Percentiles rank a stretch among this genome's conserved stretches.
Conservation (phyloP, 306 rosid genomes). For the Mimosa pudica region DNA sequence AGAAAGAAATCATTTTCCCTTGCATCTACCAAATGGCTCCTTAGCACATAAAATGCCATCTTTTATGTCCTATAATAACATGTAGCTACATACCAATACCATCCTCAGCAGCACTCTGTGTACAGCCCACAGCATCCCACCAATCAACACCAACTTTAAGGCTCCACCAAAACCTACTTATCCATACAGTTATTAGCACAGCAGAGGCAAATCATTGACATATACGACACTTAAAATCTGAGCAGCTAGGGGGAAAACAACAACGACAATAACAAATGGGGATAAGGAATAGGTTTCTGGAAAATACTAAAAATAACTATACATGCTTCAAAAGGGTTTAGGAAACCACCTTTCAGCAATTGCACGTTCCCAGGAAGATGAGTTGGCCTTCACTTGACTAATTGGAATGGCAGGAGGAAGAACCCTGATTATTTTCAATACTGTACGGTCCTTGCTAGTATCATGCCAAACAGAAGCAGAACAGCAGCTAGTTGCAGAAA, state of each 20-base stretch:
- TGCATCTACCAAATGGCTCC: background rate
- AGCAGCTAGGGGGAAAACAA: background rate
- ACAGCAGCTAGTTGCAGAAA: constrained; percentile 98
- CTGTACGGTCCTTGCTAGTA: constrained; percentile 61
- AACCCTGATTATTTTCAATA: constrained; percentile 85
- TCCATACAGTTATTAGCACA: constrained; percentile 36
- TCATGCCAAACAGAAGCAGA: constrained; percentile 99
- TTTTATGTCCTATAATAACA: background rate
- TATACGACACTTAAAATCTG: constrained; percentile 17
- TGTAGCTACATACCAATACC: constrained; percentile 73
- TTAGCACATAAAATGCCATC: background rate
- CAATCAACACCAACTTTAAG: constrained; percentile 98
- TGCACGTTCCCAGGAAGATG: constrained; percentile 96
- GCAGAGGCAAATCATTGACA: constrained; percentile 25
- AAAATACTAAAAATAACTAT: constrained; percentile 18
- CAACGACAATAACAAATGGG: background rate
- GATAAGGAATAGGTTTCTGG: constrained; percentile 24
- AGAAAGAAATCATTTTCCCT: background rate
- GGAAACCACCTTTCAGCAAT: constrained; percentile 87
- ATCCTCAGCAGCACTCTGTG: constrained; percentile 99
- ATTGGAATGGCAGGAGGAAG: constrained; percentile 89
- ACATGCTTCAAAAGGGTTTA: constrained; percentile 7
- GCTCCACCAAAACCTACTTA: constrained; percentile 99
- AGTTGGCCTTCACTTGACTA: constrained; percentile 73
- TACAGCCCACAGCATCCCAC: constrained; percentile 99